Evolutionary conservation across 768 basidiomycete genomes (phyloP).

Genomic region (Gymnopilus junonius): DNA sequence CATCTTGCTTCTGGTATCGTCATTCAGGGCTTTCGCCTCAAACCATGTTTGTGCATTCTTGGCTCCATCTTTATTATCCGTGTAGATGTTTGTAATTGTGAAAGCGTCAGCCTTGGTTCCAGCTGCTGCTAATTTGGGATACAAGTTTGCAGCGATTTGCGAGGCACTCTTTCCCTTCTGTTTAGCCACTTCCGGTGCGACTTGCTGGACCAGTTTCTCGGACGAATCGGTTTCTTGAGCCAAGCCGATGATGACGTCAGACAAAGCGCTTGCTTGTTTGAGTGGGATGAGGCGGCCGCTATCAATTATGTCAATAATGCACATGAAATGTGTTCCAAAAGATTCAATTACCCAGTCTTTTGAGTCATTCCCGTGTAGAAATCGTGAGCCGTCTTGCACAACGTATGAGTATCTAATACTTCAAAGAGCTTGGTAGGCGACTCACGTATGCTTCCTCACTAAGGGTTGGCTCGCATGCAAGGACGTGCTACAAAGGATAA

Average conservation of each 20-base stretch:
- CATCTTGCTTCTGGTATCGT: neutral
- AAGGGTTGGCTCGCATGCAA: slow-evolving; percentile 52
- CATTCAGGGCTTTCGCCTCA: neutral
- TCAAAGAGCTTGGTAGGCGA: neutral
- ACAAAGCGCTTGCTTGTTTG: slow-evolving; percentile 23
- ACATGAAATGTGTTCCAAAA: neutral
- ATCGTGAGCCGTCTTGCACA: slow-evolving; percentile 24
- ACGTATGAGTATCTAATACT: neutral
- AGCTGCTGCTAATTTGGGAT: neutral
- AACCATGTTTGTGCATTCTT: neutral
- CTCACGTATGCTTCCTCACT: slow-evolving; percentile 10
- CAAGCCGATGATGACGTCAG: slow-evolving; percentile 26
- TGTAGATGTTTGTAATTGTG: neutral
- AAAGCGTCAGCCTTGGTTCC: neutral
- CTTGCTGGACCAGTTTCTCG: slow-evolving; percentile 24
- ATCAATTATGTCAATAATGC: neutral
- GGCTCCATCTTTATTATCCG: neutral
- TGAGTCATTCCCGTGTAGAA: slow-evolving; percentile 26
- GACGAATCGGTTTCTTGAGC: slow-evolving; percentile 29
- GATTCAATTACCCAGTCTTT: slow-evolving; percentile 17
- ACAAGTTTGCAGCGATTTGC: neutral
- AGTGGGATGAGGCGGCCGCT: slow-evolving; percentile 30
- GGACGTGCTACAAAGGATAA: slow-evolving; percentile 43
- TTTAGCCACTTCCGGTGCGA: slow-evolving; percentile 3
- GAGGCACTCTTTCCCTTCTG: neutral